These are phyloP conservation scores for Astragalus membranaceus DNA, from an alignment of 306 rosid species.

Conservation along the genomic window DNA sequence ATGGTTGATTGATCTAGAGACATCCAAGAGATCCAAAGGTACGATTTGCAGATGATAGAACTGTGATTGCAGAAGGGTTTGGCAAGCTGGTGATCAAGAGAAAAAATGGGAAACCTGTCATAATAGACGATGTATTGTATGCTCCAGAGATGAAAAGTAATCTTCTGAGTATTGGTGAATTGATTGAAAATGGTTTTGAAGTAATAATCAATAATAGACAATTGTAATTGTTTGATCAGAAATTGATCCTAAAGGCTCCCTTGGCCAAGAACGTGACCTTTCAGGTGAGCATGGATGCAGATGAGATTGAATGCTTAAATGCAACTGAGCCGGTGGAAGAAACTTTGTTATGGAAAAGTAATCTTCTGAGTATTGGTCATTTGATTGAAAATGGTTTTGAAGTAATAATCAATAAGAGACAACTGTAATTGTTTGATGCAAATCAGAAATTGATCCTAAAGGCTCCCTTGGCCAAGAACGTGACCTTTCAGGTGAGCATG, in stretches of 20 bases:
- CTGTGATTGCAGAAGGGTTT: neutral
- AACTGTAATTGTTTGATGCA: neutral
- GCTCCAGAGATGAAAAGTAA: neutral
- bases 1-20: neutral
- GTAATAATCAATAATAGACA: neutral
- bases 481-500: neutral
- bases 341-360: neutral
- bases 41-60: neutral
- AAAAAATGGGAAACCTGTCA: neutral
- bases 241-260: neutral
- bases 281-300: neutral
- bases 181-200: neutral
- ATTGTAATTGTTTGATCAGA: neutral
- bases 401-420: neutral
- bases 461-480: neutral
- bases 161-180: neutral
- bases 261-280: neutral
- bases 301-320: neutral
- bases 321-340: neutral
- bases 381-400: neutral
- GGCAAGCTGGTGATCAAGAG: neutral
- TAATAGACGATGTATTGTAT: neutral
- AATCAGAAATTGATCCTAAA: neutral
- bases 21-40: neutral
- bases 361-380: neutral